Conservation (phyloP, 2,329 filamentous ascomycete species). For the Albophoma yamanashiensis region DNA sequence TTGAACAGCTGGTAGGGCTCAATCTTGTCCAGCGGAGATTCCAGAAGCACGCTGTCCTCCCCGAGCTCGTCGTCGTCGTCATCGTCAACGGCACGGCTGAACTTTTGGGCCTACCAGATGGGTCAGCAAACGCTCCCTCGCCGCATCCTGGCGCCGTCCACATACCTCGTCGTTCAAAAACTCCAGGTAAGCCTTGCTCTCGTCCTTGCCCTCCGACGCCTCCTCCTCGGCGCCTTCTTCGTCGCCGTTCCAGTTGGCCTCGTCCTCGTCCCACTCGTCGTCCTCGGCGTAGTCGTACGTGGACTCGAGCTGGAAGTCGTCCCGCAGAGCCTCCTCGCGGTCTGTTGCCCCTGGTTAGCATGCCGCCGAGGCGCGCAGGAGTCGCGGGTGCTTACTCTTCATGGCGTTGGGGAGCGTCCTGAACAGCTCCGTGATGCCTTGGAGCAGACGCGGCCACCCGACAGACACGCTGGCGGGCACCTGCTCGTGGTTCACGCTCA, state of each 20-base stretch:
- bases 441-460: slow-evolving; percentile 86
- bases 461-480: slow-evolving; percentile 88
- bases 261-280: slow-evolving; percentile 75
- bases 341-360: slow-evolving; percentile 36
- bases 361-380: neutral
- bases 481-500: slow-evolving; percentile 68
- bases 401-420: slow-evolving; percentile 79
- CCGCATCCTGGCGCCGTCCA: neutral
- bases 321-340: slow-evolving; percentile 83
- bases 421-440: slow-evolving; percentile 82
- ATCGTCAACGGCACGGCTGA: slow-evolving; percentile 56
- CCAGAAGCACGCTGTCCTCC: slow-evolving; percentile 84
- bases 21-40: slow-evolving; percentile 89
- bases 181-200: slow-evolving; percentile 88
- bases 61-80: slow-evolving; percentile 80
- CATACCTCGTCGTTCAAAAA: slow-evolving; percentile 85
- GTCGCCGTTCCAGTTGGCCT: slow-evolving; percentile 69
- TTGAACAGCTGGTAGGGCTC: slow-evolving; percentile 92
- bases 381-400: slow-evolving; percentile 52
- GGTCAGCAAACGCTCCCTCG: neutral
- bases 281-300: slow-evolving; percentile 58
- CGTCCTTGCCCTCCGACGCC: slow-evolving; percentile 62
- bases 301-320: slow-evolving; percentile 67
- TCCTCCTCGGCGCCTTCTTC: slow-evolving; percentile 60
- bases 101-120: slow-evolving; percentile 60